Evolutionary conservation across 768 basidiomycete species (phyloP), one percentile per base, ranked within the genome.

Genomic region (Baorangia bicolor): DNA sequence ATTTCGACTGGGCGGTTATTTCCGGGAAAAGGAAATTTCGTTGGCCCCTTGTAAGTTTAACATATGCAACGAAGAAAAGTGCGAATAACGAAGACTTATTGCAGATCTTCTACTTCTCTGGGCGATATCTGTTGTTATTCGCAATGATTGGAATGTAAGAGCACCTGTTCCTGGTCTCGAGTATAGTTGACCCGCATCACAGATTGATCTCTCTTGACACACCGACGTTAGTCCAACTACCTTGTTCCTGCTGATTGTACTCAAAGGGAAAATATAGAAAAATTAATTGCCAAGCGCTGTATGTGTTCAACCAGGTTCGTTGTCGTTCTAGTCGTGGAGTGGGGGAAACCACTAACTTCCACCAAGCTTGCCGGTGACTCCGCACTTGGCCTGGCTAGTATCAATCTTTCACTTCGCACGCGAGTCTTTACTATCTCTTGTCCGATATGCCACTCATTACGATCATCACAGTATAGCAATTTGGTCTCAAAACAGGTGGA

Each of bases 401-500:
- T 79, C 64, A 79, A 80, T 53, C 69, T 79, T 46, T 75, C 78
- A 6, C 63, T 79, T 20, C 74, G 78, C 51, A 80, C 78, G 78
- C 73, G 56, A 62, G 71, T 57, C n/a, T 41, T 42, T 21, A 2
- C 14, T 2, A 5, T 33, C 14, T 28, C 13, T 28, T 5, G n/a
- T 30, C 6, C 9, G 18, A 25, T 30, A 37, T 10, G 27, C 21
- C 23, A 50, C 55, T 65, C 27, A 64, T 38, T 28, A 1, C 23
- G 68, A 69, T 14, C 47, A 5, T 43, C 3, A 56, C 55, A 79
- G 80, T 3, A 81, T 88, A 69, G 87, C 86, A 12, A 79, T 88
- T 27, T 88, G 86, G 86, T 79, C 78, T 7, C 79, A 83, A 46
- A 80, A 80, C 46, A 73, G 74, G 57, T 83, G 76, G 61, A 74